Base-by-base conservation (phyloP, 805 yeast species). In the Candida glaebosa region DNA sequence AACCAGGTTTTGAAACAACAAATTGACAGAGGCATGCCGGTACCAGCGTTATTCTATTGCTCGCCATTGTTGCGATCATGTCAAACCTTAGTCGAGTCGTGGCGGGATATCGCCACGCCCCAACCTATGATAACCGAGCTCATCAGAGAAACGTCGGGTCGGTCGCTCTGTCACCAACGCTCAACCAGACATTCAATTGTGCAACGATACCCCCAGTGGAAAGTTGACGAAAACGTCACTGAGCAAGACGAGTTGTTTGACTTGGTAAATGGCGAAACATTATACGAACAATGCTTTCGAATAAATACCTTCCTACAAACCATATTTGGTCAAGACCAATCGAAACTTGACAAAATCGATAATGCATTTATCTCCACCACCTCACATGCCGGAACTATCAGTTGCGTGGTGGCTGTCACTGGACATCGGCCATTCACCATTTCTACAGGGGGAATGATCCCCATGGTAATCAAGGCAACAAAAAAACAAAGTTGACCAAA, bases 51-150 rank as follows among this genome's bases (percentile, higher is more conserved):
- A 25, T 77, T 74, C 45, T 81, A 75, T 54, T 69, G 72, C 20
- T 78, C 84, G 2, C 86, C 87, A 0, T 69, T 81, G 58, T 74
- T 80, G 32, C 63, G 87, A 48, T 75, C 84, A 22, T 60, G 74
- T 14, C 69, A 71, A 48, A 81, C 87, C 0, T 61, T 74, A 48
- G 57, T 64, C 7, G 58, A 68, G 26, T 78, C 84, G 1, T 73
- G 78, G 73, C 56, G 64, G 7, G 73, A 61, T 16, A 61, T 63
- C 14, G 39, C 60, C 3, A 42, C 24, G 22, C 19, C 44, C 60
- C 30, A 37, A 33, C 59, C 61, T 0, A 22, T 54, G 18, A 57
- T 65, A 5, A 61, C 65, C 20, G 87, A 81, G 47, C 61, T 67
- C 31, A 47, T 81, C 8, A 62, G 87, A 45, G 87, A 81, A 56